phyloP scores from a whole-genome alignment of 2,329 filamentous ascomycete species.

The Fusarium begoniae region DNA sequence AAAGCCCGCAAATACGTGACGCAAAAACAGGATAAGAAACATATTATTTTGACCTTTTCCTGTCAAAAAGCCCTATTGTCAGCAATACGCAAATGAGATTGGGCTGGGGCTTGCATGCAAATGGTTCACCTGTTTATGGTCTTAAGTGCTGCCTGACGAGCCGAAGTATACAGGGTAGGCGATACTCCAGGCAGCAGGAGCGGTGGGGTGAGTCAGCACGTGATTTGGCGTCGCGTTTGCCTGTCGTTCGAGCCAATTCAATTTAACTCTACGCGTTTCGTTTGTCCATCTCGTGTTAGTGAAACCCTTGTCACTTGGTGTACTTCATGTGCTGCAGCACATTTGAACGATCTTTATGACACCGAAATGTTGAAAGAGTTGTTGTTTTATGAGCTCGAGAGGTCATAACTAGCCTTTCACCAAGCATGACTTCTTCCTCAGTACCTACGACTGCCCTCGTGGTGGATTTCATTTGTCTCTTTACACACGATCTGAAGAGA shows the following conservation, averaged over 20 bases:
- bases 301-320: not conserved
- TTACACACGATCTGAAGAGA: constrained; percentile 82
- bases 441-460: constrained; percentile 70
- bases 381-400: not conserved
- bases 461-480: constrained; percentile 85
- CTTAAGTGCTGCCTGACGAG: not conserved
- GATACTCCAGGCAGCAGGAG: constrained; percentile 11
- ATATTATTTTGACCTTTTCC: not conserved
- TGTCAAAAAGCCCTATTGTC: not conserved
- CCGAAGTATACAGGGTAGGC: not conserved
- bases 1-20: not conserved
- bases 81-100: not conserved
- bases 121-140: not conserved
- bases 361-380: constrained; percentile 6
- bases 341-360: not conserved
- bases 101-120: not conserved
- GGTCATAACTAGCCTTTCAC: not conserved
- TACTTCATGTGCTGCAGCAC: not conserved
- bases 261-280: constrained; percentile 18
- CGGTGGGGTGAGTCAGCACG: constrained; percentile 4
- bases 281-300: not conserved
- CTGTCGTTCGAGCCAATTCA: not conserved
- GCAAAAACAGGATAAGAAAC: too few species aligned
- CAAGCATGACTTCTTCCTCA: constrained; percentile 26
- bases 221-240: constrained; percentile 34